Base-by-base conservation (phyloP, 2,329 filamentous ascomycete genomes). In the Cercospora sp. region DNA sequence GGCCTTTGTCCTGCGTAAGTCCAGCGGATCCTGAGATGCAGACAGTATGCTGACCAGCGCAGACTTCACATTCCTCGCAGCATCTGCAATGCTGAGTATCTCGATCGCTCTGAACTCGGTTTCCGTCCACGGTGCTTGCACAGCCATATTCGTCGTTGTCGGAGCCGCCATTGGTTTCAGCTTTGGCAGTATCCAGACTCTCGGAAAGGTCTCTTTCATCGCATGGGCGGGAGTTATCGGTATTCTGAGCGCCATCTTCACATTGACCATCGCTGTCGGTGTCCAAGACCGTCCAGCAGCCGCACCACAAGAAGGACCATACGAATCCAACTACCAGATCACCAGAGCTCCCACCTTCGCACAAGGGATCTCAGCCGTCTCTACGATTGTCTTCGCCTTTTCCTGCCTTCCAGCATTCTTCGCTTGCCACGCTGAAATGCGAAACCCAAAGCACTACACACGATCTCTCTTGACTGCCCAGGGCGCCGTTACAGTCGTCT, bases 321-420 rank as follows among this genome's bases (percentile, higher is more conserved):
- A 73, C 59, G 62, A 72, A 5, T 74, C 75, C 5, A 76, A 77
- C 63, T 80, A 70, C 65, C 72, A 73, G 34, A 66, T 63, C 82
- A 73, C 70, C 6, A 66, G 66, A 13, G 43, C 55, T 2, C 30
- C 72, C 5, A 72, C 65, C 2, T 77, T 91, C 49, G 81, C 82
- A 49, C 81, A 86, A 45, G 87, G 81, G 18, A 89, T 91, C 74
- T 82, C 87, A 12, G 85, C 87, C 26, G 84, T 90, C 37, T 85
- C 83, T 73, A 91, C 77, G 3, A 70, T 79, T 57, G 72, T 82
- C 26, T 82, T 82, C 59, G 76, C 81, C 5, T 82, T 76, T 63
- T 76, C 78, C 3, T 80, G 79, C 26, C 79, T 79, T 0, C 76
- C 79, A 0, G 78, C 75, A 8, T 82, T 79, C 73, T 78, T 81